phyloP scores from a whole-genome alignment of 129 eudicot species.

The Chrysanthemum makinoi region DNA sequence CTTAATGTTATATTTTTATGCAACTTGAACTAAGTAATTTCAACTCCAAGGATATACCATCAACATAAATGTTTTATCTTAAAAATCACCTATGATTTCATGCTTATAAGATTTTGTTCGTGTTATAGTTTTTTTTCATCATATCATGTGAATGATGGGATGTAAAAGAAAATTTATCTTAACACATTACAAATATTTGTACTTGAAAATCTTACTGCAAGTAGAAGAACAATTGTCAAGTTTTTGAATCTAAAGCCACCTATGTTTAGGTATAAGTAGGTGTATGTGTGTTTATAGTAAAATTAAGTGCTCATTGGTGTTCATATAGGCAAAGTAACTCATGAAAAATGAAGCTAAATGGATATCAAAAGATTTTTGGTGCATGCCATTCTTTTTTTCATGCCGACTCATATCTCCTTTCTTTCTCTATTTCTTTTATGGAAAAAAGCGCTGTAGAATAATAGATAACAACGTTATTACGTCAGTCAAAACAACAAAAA shows the following conservation, averaged over 20 bases:
- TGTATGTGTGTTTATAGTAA: constrained; percentile 25
- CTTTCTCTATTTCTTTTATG: constrained; percentile 1
- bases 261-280: constrained; percentile 36
- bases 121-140: neutral
- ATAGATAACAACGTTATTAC: too few relatives aligned
- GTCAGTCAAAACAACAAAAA: too few relatives aligned
- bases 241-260: constrained; percentile 38
- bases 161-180: neutral
- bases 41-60: too few relatives aligned
- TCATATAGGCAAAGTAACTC: constrained; percentile 47
- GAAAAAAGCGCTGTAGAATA: neutral
- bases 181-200: constrained; percentile 36
- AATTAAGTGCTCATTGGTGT: constrained; percentile 32
- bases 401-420: constrained; percentile 18
- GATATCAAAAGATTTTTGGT: constrained; percentile 18
- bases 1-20: neutral
- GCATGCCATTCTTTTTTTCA: constrained; percentile 37
- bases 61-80: too few relatives aligned
- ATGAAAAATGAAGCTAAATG: constrained; percentile 8
- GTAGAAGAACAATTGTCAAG: constrained; percentile 41
- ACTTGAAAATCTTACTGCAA: constrained; percentile 45
- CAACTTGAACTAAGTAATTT: too few relatives aligned
- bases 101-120: too few relatives aligned
- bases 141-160: neutral
- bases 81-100: too few relatives aligned